Base-by-base conservation (phyloP, 2,329 filamentous ascomycete species). In the Alternaria burnsii region DNA sequence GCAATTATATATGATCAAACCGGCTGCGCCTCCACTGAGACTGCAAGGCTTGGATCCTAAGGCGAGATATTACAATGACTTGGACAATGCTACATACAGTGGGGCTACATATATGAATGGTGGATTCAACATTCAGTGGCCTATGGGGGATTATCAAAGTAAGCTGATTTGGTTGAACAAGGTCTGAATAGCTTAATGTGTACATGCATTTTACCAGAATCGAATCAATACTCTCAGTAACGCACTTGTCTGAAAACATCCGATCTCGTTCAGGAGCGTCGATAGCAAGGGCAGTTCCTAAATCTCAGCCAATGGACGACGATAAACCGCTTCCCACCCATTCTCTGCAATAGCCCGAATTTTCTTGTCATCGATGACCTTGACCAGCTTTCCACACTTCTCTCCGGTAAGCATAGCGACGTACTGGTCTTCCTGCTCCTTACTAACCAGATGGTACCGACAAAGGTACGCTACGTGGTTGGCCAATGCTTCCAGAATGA, bases 91-190 rank as follows among this genome's bases (percentile, higher is more conserved):
- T 26, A 83, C 82, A 7, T 85, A 84, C 61, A 85, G 84, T 0
- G 88, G 88, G 0, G 82, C 83, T 10, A 89, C 86, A 8, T 78
- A 89, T 69, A 89, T 89, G 86, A 89, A 88, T 63, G 80, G 81
- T 1, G 88, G 88, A 0, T 68, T 90, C 38, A 86, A 88, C 74
- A 80, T 83, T 72, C 65, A 74, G 5, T 85, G 87, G 64, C 67
- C 77, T 0, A 65, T 62, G 34, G 78, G 75, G 0, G 87, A 89
- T 65, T 88, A 87, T 63, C 81, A 86, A 63, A 89, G 87, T 65
- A 81, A 80, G 65, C 76, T 89, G 30, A 79, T 89, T 6, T 81
- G 86, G 53, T 66, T 90, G 57, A 80, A 87, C 64, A 87, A 75
- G 70, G 48, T 52, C 9, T 59, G 18, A 51, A 8, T 26, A 38